These are phyloP conservation scores for Crataegus laevigata DNA, from an alignment of 306 rosid genomes.

Conservation along the genomic window DNA sequence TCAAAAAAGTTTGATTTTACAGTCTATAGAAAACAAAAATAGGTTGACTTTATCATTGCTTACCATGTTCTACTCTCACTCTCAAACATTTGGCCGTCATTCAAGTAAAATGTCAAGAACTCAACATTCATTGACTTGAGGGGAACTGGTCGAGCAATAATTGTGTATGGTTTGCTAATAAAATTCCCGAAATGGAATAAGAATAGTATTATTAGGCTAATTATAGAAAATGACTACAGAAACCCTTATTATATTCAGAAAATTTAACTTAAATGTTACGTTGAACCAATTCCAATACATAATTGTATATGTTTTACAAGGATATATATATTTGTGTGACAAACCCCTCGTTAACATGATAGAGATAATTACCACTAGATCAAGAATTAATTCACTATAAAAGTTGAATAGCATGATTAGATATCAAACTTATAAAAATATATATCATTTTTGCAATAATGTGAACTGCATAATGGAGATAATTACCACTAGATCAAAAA, in stretches of 20 bases:
- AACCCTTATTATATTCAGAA: too few relatives aligned
- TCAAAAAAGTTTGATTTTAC: neutral
- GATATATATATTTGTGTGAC: too few relatives aligned
- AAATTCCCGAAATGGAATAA: neutral
- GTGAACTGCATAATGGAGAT: too few relatives aligned
- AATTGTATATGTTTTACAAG: too few relatives aligned
- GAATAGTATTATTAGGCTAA: neutral
- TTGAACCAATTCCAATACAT: too few relatives aligned
- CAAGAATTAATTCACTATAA: too few relatives aligned
- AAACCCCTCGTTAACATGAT: too few relatives aligned
- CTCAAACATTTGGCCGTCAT: neutral
- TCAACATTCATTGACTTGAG: conserved; percentile 22
- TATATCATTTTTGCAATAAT: too few relatives aligned
- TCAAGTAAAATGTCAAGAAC: conserved; percentile 5
- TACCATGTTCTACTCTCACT: neutral
- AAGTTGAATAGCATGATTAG: too few relatives aligned
- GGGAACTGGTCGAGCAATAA: neutral
- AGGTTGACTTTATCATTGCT: neutral
- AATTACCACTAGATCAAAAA: too few relatives aligned
- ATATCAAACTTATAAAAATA: too few relatives aligned
- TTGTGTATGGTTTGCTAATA: neutral
- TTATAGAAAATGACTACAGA: neutral
- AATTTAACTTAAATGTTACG: neutral
- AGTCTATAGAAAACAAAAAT: neutral
- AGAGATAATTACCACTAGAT: too few relatives aligned